Base-by-base conservation (phyloP, 1,284 basidiomycete species). In the Ganoderma resinaceum region DNA sequence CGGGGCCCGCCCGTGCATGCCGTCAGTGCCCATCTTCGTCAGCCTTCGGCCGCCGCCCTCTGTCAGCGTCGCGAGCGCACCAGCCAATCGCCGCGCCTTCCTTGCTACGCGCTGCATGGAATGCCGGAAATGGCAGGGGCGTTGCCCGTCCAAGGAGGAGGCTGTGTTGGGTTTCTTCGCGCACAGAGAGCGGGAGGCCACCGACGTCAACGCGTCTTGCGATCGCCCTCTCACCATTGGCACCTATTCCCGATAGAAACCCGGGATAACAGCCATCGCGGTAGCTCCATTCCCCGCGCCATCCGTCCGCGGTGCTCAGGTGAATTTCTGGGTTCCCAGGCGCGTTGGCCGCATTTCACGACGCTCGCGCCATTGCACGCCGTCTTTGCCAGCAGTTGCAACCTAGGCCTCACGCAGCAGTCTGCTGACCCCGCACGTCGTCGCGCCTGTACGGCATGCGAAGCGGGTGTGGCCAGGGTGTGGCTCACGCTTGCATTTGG, bases 401-500 rank as follows among this genome's bases (percentile, higher is more conserved):
- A 20, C 43, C 43, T 46, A 46, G 43, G 64, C 66, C 70, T 52
- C 65, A 66, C 62, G 60, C 65, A 26, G 58, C 58, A 33, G 70
- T 71, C 70, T 66, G 70, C 70, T 68, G 65, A 68, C 67, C 26
- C 31, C 55, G n/a, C 18, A 14, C 35, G 65, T 62, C 65, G 62
- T 62, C 62, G 70, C 61, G 63, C 67, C 53, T 62, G 62, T 68
- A 71, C 70, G 70, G 70, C 70, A 68, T 71, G 42, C 53, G 62
- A 63, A 62, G 40, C 20, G 3, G 35, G 12, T 31, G 23, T 57
- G 52, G 29, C 53, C 20, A 12, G 3, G 35, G 12, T 31, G 23
- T 57, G 52, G 29, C 53, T 29, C 29, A n/a, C 43, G 42, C 37
- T n/a, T 18, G 37, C 37, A 20, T 55, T 55, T 23, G 23, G 16